Base-by-base conservation (phyloP, 768 basidiomycete species). In the Auriscalpium microsporum region DNA sequence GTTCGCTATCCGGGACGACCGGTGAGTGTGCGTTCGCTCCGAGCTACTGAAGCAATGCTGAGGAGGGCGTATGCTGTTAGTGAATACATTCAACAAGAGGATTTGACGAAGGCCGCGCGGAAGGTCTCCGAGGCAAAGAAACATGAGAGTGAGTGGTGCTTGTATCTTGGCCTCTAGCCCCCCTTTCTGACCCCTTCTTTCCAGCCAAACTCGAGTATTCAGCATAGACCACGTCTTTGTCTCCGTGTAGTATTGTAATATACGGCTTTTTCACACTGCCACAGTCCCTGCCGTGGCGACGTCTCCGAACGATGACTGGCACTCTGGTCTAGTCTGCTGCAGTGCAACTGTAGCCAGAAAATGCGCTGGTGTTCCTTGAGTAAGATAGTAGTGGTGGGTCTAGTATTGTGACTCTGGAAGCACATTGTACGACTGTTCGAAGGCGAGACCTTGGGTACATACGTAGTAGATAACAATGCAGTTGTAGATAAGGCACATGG, bases 91-190 rank as follows among this genome's bases (percentile, higher is more conserved):
- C 86, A 82, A 51, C 95, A 99, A 70, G 95, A 98, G 66, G 95
- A 99, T 72, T 75, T 96, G 54, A 91, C 88, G 57, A 98, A 98
- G 74, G 95, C 95, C 16, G 92, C 90, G 42, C 79, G 96, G 61
- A 99, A 99, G 69, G 86, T 98, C 17, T 83, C 85, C 44, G 95
- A 98, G 64, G 90, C 93, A 14, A 97, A 97, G 84, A 97, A 97
- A 70, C 94, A 96, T 64, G 94, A 97, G 75, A 90, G 90, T 90
- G 66, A 73, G 89, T 75, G 13, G 40, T 17, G 17, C 8, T 13
- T 42, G 4, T 7, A 1, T 42, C 8, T 13, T 3, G 8, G 13
- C 40, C 4, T 8, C 17, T 17, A 14, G 40, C 2, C 40, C 40
- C 11, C 40, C 28, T 42, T 4, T 3, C 2, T 42, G 14, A 13